Evolutionary conservation across 768 basidiomycete genomes (phyloP), one percentile per base, ranked within the genome.

Genomic region (Trametes coccinea): DNA sequence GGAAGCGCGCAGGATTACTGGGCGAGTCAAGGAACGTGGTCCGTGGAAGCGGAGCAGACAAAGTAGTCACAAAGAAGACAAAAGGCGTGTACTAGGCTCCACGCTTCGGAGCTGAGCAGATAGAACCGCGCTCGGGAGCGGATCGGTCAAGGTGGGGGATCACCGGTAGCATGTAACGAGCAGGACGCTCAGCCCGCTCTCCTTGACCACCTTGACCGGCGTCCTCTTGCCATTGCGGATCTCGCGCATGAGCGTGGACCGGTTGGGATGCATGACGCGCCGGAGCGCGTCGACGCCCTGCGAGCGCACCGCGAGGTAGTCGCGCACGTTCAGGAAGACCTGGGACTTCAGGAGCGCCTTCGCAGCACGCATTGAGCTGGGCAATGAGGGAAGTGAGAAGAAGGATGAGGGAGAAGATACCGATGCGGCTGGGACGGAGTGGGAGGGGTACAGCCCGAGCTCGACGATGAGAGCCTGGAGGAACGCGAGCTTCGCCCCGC

Each of bases 391-490:
- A 78, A 74, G 33, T 75, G 76, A 0, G 78, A 78, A 14, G 77
- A 76, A 67, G 63, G 72, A 43, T 8, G 41, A 13, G n/a, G 41
- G 41, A 6, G 41, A 54, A 82, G 67, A 56, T 29, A 50, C 57
- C 58, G 46, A 60, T 48, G 37, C 46, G 29, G 5, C 17, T 16
- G 45, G 33, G 8, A 61, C 41, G 27, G 52, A 47, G 14, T 41
- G 44, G 45, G 64, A 8, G 46, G 70, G 56, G 56, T 59, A 69
- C 44, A 76, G 75, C n/a, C 90, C 90, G n/a, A 92, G 79, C 74
- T 92, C 91, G 62, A 92, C 78, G 65, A 90, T 85, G 60, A 92
- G 81, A 0, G 89, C 85, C 59, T 91, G 90, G 5, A 92, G 77
- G 41, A 92, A 76, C 5, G 81, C 78, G 39, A 92, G 81, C 41